Percentiles rank a stretch among this genome's conserved stretches.
These are phyloP conservation scores for Leptographium lundbergii DNA, from an alignment of 2,329 filamentous ascomycete species.

Conservation along the genomic window DNA sequence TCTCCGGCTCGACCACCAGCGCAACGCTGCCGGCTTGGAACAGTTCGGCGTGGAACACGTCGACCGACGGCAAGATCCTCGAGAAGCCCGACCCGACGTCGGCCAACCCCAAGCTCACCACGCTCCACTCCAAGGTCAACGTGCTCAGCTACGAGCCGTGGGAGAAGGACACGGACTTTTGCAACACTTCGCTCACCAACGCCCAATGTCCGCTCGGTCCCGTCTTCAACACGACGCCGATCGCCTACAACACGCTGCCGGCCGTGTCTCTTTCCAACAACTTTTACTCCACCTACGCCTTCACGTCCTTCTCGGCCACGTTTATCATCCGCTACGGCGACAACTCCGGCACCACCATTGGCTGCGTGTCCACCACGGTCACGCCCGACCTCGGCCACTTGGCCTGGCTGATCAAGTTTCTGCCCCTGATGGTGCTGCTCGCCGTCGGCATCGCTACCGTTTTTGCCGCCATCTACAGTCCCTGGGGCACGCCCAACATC, in stretches of 20 bases:
- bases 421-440: conserved; percentile 67
- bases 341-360: conserved; percentile 46
- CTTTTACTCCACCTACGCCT: conserved; percentile 72
- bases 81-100: conserved; percentile 38
- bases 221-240: conserved; percentile 38
- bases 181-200: conserved; percentile 44
- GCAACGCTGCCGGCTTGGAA: conserved; percentile 46
- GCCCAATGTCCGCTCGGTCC: conserved; percentile 64
- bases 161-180: conserved; percentile 48
- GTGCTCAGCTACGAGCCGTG: conserved; percentile 69
- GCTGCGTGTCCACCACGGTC: conserved; percentile 69
- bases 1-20: conserved; percentile 55
- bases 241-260: conserved; percentile 39
- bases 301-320: conserved; percentile 66
- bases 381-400: conserved; percentile 71
- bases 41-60: conserved; percentile 49
- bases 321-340: conserved; percentile 69
- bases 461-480: conserved; percentile 76
- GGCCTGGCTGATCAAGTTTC: conserved; percentile 55
- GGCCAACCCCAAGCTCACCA: conserved; percentile 49
- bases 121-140: conserved; percentile 57
- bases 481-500: conserved; percentile 82
- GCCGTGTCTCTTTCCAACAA: conserved; percentile 63
- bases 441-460: conserved; percentile 73
- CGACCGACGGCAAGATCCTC: conserved; percentile 64